Base-by-base conservation (phyloP, 106 monocot genomes). In the Xerophyta viscosa region DNA sequence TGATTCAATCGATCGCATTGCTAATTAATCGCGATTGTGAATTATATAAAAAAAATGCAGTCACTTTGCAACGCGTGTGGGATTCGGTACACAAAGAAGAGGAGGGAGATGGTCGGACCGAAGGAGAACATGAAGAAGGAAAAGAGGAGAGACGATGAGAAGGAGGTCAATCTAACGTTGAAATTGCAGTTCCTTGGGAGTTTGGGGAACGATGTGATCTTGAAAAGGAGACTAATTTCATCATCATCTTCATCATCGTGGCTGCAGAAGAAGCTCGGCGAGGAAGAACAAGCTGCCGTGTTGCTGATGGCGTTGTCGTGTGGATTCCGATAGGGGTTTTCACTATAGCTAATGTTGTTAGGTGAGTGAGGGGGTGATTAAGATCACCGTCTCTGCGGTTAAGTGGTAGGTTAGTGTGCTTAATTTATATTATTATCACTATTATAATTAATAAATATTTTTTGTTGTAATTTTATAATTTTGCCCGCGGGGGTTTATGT, bases 21-120 rank as follows among this genome's bases (percentile, higher is more conserved):
- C 31, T 12, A 13, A 39, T 39, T 27, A 19, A 26, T 18, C 75
- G n/a, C n/a, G n/a, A n/a, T n/a, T n/a, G n/a, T n/a, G n/a, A n/a
- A n/a, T n/a, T n/a, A n/a, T n/a, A n/a, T n/a, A n/a, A n/a, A n/a
- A n/a, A n/a, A n/a, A n/a, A n/a, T n/a, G n/a, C n/a, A 75, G 75
- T 69, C 75, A 20, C 58, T 75, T 8, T 75, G 75, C 46, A 75
- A 75, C 50, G 75, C 75, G 22, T 75, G 75, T 26, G 75, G 75
- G 50, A 75, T 75, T 26, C 48, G 64, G 52, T 75, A 75, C 68
- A 30, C 63, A 39, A 75, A 75, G 58, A 68, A 58, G 56, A 68
- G 68, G 31, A 42, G 20, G 7, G 46, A 10, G 33, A 6, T 10
- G 7, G 10, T 10, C 5, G 33, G 33, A 33, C 10, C 10, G 33